These are phyloP conservation scores for Bipolaris victoriae DNA, from an alignment of 2,329 filamentous ascomycete species.

Conservation along the genomic window DNA sequence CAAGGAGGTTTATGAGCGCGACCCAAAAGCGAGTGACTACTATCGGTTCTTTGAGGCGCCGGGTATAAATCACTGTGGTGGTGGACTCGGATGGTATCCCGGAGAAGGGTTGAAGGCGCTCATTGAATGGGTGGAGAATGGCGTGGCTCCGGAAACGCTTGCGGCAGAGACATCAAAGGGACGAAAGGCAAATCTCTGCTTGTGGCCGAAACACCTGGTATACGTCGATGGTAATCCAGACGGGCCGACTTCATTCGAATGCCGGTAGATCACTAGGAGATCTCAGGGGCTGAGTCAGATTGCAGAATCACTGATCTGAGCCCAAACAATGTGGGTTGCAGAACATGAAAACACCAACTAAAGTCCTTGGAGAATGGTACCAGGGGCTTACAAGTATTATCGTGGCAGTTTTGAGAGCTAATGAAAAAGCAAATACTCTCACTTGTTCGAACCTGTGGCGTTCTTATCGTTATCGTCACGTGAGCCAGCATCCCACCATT, in stretches of 20 bases:
- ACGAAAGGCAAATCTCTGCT: constrained; percentile 17
- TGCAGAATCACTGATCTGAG: too few relatives aligned
- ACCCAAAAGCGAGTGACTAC: constrained; percentile 25
- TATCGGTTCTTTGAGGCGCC: constrained; percentile 43
- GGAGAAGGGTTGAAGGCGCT: constrained; percentile 27
- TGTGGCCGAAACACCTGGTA: constrained; percentile 24
- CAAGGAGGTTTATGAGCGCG: constrained; percentile 17
- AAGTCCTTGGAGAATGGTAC: too few relatives aligned
- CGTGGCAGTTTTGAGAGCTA: background rate
- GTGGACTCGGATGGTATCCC: constrained; percentile 31
- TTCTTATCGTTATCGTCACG: constrained; percentile 6
- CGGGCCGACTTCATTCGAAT: constrained; percentile 11
- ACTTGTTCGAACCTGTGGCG: background rate
- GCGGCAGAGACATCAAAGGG: constrained; percentile 14
- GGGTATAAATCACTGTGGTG: constrained; percentile 36
- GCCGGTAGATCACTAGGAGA: background rate
- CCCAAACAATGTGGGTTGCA: too few relatives aligned
- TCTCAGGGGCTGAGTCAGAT: too few relatives aligned
- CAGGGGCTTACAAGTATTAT: too few relatives aligned
- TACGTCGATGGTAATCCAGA: constrained; percentile 13
- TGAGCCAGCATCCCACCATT: constrained; percentile 1
- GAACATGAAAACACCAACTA: too few relatives aligned
- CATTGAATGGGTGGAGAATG: constrained; percentile 41
- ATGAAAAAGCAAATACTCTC: too few relatives aligned
- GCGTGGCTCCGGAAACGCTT: constrained; percentile 27